These are phyloP conservation scores for Canavalia gladiata DNA, from an alignment of 306 rosid species.

Conservation along the genomic window DNA sequence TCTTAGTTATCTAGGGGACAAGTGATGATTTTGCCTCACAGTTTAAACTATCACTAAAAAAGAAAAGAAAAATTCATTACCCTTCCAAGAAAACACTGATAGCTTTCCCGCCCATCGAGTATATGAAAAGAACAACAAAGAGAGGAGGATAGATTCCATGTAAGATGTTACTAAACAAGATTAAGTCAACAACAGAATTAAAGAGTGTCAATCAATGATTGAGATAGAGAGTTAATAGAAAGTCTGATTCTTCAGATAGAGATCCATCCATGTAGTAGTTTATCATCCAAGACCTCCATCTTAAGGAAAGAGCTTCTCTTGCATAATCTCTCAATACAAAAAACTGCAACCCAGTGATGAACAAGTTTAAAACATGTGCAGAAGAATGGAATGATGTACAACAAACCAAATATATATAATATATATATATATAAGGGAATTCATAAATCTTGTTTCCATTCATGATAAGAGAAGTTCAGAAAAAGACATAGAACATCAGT, in stretches of 20 bases:
- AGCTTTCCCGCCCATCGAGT: conserved; percentile 95
- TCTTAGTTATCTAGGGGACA: background rate
- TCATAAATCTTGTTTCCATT: conserved; percentile 6
- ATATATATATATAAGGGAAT: background rate
- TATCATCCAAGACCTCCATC: conserved; percentile 99
- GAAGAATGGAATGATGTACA: conserved; percentile 30
- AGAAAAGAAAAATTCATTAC: conserved; percentile 49
- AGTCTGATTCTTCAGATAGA: conserved; percentile 80
- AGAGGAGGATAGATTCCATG: conserved; percentile 95
- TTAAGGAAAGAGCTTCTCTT: conserved; percentile 84
- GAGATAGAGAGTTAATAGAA: conserved; percentile 96
- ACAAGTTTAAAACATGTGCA: conserved; percentile 41
- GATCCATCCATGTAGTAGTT: conserved; percentile 79
- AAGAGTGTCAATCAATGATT: conserved; percentile 83
- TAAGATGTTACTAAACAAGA: conserved; percentile 93
- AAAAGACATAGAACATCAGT: background rate
- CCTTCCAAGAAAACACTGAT: conserved; percentile 90
- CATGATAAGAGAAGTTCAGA: background rate
- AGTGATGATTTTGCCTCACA: conserved; percentile 7
- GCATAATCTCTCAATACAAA: conserved; percentile 95
- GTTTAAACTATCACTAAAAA: conserved; percentile 32
- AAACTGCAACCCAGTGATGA: conserved; percentile 61
- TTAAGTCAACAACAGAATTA: conserved; percentile 86
- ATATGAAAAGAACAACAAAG: conserved; percentile 81
- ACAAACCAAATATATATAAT: background rate